phyloP scores from a whole-genome alignment of 164 flowering plant species.

The Paratinospora sagittata region DNA sequence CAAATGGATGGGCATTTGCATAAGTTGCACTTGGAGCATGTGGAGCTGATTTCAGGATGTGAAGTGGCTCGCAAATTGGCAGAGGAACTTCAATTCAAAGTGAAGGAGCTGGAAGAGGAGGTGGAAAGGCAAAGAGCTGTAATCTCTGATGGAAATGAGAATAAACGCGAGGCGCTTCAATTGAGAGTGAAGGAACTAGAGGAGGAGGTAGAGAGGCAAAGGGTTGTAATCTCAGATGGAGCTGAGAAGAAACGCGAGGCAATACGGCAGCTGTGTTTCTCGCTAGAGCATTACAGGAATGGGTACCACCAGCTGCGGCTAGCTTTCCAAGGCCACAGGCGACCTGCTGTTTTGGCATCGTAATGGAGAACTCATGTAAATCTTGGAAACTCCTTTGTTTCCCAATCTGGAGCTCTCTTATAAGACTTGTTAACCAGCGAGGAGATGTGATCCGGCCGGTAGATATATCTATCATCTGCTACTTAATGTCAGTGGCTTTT shows the following conservation, averaged over 20 bases:
- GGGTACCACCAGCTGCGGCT: conserved; percentile 44
- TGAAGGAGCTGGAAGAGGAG: conserved; percentile 39
- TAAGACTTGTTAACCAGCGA: no score
- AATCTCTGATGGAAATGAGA: conserved; percentile 27
- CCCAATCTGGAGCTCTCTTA: neutral
- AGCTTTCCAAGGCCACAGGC: conserved; percentile 38
- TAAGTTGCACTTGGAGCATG: conserved; percentile 36
- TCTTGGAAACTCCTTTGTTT: neutral
- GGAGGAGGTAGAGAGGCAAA: conserved; percentile 52
- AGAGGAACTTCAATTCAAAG: conserved; percentile 22
- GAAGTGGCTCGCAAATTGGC: conserved; percentile 28
- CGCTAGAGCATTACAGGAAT: conserved; percentile 60
- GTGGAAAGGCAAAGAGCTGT: conserved; percentile 40
- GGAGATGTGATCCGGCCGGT: no score
- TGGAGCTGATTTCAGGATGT: conserved; percentile 27
- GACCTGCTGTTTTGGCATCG: conserved; percentile 29
- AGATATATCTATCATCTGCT: no score
- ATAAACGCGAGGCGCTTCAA: conserved; percentile 2
- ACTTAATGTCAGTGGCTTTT: no score
- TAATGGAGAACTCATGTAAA: conserved; percentile 4
- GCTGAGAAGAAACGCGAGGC: conserved; percentile 83
- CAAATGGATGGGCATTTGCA: conserved; percentile 45
- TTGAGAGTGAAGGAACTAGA: conserved; percentile 29
- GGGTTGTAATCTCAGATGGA: conserved; percentile 34
- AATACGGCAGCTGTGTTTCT: conserved; percentile 74